Evolutionary conservation across 345 rosid species (phyloP).

Genomic region (Eutrema yunnanense): DNA sequence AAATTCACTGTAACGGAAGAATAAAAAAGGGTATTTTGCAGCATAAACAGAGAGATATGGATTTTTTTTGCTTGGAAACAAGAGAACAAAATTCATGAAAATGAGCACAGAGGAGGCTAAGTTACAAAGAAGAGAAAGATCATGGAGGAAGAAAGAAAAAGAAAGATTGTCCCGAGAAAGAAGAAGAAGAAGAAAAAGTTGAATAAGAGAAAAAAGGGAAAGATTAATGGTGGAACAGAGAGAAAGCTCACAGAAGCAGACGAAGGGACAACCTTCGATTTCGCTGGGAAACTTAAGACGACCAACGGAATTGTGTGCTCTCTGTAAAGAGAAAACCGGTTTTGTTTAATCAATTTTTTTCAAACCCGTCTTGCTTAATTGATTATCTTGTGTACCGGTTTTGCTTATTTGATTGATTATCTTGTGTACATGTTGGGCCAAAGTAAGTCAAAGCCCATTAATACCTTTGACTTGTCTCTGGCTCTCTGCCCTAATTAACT

Average conservation of each 20-base stretch:
- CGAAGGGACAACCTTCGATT: constrained; percentile 26
- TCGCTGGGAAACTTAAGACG: constrained; percentile 18
- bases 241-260: constrained; percentile 25
- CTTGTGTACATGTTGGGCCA: neutral
- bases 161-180: constrained; percentile 1
- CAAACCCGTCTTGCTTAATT: neutral
- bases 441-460: neutral
- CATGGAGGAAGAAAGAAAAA: constrained; percentile 14
- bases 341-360: neutral
- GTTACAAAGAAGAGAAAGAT: constrained; percentile 29
- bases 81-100: constrained; percentile 17
- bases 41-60: neutral
- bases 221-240: constrained; percentile 36
- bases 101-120: constrained; percentile 20
- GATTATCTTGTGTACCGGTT: neutral
- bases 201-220: constrained; percentile 21
- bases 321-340: constrained; percentile 18
- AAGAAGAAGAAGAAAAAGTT: constrained; percentile 5
- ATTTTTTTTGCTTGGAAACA: constrained; percentile 2
- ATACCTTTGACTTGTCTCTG: neutral
- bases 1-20: constrained; percentile 22
- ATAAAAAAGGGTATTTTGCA: neutral
- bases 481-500: constrained; percentile 4
- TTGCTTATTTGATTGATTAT: neutral
- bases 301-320: constrained; percentile 34